Evolutionary conservation across 208 protist genomes (phyloP), one percentile per base, ranked within the genome.

Genomic region (Herpetomonas samuelpessoai): DNA sequence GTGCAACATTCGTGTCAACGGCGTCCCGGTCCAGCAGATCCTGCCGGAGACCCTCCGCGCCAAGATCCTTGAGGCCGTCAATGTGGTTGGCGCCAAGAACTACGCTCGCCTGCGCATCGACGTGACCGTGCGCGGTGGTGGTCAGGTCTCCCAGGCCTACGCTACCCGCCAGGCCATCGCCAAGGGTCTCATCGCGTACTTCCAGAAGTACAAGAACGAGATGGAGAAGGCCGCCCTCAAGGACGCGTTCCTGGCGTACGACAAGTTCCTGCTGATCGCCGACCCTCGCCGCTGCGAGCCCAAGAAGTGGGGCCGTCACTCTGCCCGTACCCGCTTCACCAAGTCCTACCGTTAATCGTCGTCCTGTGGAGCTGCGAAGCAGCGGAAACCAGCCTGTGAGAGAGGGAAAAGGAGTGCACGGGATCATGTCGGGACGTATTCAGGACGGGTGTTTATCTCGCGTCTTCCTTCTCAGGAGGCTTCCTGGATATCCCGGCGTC

Each of bases 241-340:
- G 91, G 92, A 99, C 60, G 86, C 88, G 48, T 91, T 99, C 61
- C 38, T 99, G 2, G 56, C 64, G 21, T 99, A 98, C 78, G 99
- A 99, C 89, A 94, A 99, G 65, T 97, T 94, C 57, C 89, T 99
- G 21, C 89, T 99, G 39, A 99, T 99, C 76, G 98, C 98, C 58
- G 99, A 99, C 79, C 98, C 98, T 65, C 96, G 98, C 83, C 94
- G 98, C 77, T 98, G 94, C 84, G 98, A 99, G 89, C 94, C 98
- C 62, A 99, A 99, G 98, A 99, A 99, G 86, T 99, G 99, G 85
- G 99, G 99, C 71, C 98, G 98, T 86, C 96, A 93, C 71, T 98
- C 97, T 96, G 98, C 98, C 74, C 96, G 99, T 71, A 96, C 98
- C 21, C 87, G 98, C 79, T 98, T 97, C 91, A 98, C 99, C 81